A percentile compares a stretch with the other conserved stretches of the same genome.
These are phyloP conservation scores for Cubamyces lactineus DNA, from an alignment of 768 basidiomycete genomes.

Conservation along the genomic window DNA sequence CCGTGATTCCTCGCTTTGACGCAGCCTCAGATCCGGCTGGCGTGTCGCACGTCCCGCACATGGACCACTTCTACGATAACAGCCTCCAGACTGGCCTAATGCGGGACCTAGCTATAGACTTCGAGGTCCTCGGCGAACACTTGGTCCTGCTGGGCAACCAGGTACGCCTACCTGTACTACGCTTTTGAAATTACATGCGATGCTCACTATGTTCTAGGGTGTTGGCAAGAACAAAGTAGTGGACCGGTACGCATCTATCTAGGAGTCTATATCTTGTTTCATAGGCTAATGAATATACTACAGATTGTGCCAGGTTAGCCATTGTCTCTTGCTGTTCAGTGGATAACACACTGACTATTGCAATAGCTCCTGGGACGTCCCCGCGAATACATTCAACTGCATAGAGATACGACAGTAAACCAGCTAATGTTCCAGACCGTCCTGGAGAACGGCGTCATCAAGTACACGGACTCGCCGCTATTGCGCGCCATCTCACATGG, in stretches of 20 bases:
- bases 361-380: conserved; percentile 60
- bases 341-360: too few relatives aligned
- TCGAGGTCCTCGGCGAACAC: conserved; percentile 65
- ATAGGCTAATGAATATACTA: too few relatives aligned
- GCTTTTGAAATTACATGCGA: neutral
- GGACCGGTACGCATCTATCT: conserved; percentile 61
- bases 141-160: conserved; percentile 70
- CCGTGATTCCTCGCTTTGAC: conserved; percentile 54
- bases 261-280: too few relatives aligned
- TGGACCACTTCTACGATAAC: conserved; percentile 75
- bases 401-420: conserved; percentile 71
- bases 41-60: conserved; percentile 62
- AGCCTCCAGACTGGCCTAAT: conserved; percentile 68
- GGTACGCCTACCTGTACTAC: conserved; percentile 37
- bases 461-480: conserved; percentile 67
- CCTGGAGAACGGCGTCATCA: conserved; percentile 58
- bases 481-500: conserved; percentile 63
- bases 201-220: conserved; percentile 42
- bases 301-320: conserved; percentile 59
- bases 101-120: conserved; percentile 64
- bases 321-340: too few relatives aligned
- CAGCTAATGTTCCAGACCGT: conserved; percentile 72
- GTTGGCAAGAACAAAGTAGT: conserved; percentile 76
- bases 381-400: conserved; percentile 70
- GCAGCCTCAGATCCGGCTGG: conserved; percentile 54